Evolutionary conservation across 2,329 filamentous ascomycete genomes (phyloP).

Genomic region (Talaromyces sp.): DNA sequence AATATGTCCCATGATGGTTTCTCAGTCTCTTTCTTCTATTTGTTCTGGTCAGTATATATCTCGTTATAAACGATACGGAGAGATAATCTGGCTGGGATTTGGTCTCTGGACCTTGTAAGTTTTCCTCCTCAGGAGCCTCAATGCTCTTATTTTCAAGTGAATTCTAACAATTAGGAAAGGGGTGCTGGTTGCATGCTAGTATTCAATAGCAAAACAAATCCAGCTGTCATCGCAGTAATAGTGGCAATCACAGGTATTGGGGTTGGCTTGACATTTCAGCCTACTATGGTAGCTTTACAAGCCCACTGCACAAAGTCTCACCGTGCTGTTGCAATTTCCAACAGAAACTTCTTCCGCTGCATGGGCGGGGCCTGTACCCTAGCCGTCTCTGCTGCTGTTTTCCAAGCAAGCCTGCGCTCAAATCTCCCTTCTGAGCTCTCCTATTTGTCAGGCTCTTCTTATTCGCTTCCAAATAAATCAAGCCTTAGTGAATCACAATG

Average conservation of each 20-base stretch:
- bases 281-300: constrained; percentile 60
- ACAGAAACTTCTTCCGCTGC: constrained; percentile 64
- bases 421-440: constrained; percentile 44
- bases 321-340: constrained; percentile 64
- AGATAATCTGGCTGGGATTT: constrained; percentile 57
- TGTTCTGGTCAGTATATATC: constrained; percentile 62
- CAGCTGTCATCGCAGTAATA: constrained; percentile 55
- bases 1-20: constrained; percentile 53
- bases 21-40: constrained; percentile 46
- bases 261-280: constrained; percentile 57
- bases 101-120: constrained; percentile 50
- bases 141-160: too few species aligned
- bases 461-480: constrained; percentile 35
- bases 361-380: constrained; percentile 62
- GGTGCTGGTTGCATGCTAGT: constrained; percentile 57
- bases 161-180: constrained; percentile 22
- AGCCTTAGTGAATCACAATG: constrained; percentile 37
- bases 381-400: constrained; percentile 58
- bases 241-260: constrained; percentile 56
- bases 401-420: constrained; percentile 42
- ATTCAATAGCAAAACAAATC: constrained; percentile 50
- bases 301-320: constrained; percentile 60
- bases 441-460: constrained; percentile 45
- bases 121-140: too few species aligned
- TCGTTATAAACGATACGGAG: constrained; percentile 58